A percentile compares a stretch with the other conserved stretches of the same genome.
Evolutionary conservation across 2,329 filamentous ascomycete genomes (phyloP).

Genomic region (Whalleya microplaca): DNA sequence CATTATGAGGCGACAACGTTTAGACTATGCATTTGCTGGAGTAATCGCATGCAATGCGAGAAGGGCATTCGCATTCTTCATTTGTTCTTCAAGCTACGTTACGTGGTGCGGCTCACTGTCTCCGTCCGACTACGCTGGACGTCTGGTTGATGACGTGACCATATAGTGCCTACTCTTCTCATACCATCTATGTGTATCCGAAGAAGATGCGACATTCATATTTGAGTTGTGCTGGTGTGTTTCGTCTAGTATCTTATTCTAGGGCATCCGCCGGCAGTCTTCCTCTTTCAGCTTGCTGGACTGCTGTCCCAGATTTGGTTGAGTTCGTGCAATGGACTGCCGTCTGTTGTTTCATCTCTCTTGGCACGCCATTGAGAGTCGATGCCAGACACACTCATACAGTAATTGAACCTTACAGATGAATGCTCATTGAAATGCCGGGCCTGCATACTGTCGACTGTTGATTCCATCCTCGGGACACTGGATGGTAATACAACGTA

Average conservation of each 20-base stretch:
- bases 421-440: neutral
- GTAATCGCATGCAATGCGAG: too few relatives aligned
- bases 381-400: too few relatives aligned
- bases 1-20: slow-evolving; percentile 5
- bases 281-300: neutral
- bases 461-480: neutral
- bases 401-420: neutral
- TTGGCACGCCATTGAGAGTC: neutral
- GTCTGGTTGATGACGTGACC: neutral
- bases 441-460: neutral
- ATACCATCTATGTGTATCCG: too few relatives aligned
- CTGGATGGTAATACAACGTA: neutral
- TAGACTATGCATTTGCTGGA: slow-evolving; percentile 11
- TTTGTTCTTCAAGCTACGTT: neutral
- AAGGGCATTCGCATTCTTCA: slow-evolving; percentile 8
- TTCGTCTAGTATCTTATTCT: too few relatives aligned
- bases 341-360: neutral
- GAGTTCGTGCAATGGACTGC: neutral
- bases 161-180: neutral
- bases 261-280: too few relatives aligned
- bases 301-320: neutral
- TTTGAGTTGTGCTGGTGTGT: too few relatives aligned
- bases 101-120: slow-evolving; percentile 1
- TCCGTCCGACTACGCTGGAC: slow-evolving; percentile 17
- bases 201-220: too few relatives aligned